Base-by-base conservation (phyloP, 306 rosid genomes). In the Rosa chinensis region DNA sequence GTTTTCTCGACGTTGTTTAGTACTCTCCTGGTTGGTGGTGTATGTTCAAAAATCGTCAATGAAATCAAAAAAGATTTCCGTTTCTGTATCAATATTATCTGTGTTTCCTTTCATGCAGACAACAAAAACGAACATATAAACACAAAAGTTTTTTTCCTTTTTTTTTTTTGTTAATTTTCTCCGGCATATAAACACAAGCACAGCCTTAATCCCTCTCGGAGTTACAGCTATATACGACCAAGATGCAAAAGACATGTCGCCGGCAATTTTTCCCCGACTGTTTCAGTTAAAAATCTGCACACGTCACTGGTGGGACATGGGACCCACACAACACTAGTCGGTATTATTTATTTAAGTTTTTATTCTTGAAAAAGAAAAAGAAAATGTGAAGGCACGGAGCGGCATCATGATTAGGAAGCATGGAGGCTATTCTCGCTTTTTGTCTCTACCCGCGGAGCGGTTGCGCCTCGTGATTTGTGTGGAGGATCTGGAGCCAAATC, bases 351-450 rank as follows among this genome's bases (percentile, higher is more conserved):
- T 52, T 14, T 39, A 14, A n/a, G 0, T 10, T 23, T 7, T n/a
- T 50, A 32, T 53, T 66, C 16, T 25, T 28, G 18, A 16, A 1
- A 73, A 7, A 2, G 2, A 9, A 72, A 8, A 5, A 6, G 2
- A 8, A 25, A 81, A 37, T 23, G 23, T 25, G 20, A 44, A 44
- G 42, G 32, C 74, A 75, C 70, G 79, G 45, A 14, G 79, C 61
- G 79, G 80, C 84, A 52, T 61, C 39, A 80, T 85, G 77, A 84
- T 85, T 88, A 61, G 82, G 6, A 70, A 84, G 75, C 76, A 82
- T 83, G 86, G 73, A 61, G 14, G 68, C 8, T 9, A 12, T 62
- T 62, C 79, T 42, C 70, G 45, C 55, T 42, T 28, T 64, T 28
- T 64, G 52, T 55, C 77, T 39, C 45, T 40, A 7, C 42, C 7